Evolutionary conservation across 768 basidiomycete species (phyloP).

Genomic region (Mycena metata): DNA sequence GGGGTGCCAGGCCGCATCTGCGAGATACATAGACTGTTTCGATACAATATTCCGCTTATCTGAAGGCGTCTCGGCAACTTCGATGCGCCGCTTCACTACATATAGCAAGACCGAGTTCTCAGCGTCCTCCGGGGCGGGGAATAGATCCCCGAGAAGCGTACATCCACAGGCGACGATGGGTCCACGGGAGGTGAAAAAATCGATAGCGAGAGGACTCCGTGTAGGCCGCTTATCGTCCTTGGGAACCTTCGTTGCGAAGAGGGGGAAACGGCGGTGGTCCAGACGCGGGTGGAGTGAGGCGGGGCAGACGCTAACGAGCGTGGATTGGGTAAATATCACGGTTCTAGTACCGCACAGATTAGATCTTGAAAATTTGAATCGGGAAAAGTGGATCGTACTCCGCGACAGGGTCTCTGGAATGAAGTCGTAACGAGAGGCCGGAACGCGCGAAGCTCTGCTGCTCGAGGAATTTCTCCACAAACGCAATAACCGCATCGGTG

Average conservation of each 20-base stretch:
- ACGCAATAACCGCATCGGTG: conserved; percentile 27
- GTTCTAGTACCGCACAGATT: conserved; percentile 32
- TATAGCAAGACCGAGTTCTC: conserved; percentile 41
- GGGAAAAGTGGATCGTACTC: conserved; percentile 36
- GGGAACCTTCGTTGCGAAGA: conserved; percentile 26
- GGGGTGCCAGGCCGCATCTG: conserved; percentile 41
- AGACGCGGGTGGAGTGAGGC: conserved; percentile 35
- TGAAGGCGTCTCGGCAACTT: background rate
- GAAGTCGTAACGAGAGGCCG: conserved; percentile 41
- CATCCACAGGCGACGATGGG: conserved; percentile 46
- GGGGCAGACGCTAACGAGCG: conserved; percentile 46
- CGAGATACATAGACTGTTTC: conserved; percentile 40
- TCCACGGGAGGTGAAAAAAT: conserved; percentile 42
- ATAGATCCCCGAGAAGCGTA: conserved; percentile 37
- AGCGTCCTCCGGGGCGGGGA: conserved; percentile 4
- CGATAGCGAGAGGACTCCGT: conserved; percentile 23
- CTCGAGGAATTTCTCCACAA: conserved; percentile 40
- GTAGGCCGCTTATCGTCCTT: no score
- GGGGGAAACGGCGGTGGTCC: conserved; percentile 39
- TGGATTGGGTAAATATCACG: conserved; percentile 40
- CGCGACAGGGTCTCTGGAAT: conserved; percentile 38
- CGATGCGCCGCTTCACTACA: conserved; percentile 38
- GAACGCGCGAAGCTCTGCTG: conserved; percentile 17
- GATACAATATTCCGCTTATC: conserved; percentile 24
- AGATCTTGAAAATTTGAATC: background rate